Conservation (phyloP, 2,329 filamentous ascomycete species). For the Ceratocystis papillata region DNA sequence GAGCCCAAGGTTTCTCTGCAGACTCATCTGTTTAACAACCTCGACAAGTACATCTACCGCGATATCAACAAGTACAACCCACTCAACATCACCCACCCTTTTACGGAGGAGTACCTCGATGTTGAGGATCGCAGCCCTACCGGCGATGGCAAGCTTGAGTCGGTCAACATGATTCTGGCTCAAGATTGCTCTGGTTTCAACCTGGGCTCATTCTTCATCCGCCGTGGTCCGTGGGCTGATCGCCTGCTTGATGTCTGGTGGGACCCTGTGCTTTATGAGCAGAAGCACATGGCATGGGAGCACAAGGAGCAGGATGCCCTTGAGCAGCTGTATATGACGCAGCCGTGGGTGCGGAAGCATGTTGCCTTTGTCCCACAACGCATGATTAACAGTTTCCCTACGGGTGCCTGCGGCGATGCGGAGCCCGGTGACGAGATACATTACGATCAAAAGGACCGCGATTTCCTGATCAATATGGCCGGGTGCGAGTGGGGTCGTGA, state of each 20-base stretch:
- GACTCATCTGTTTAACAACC: slow-evolving; percentile 73
- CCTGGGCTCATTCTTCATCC: slow-evolving; percentile 86
- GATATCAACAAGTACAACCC: slow-evolving; percentile 97
- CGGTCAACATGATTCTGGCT: slow-evolving; percentile 76
- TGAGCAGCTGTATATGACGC: slow-evolving; percentile 79
- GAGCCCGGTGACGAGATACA: slow-evolving; percentile 68
- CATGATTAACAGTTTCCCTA: slow-evolving; percentile 87
- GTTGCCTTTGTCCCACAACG: slow-evolving; percentile 84
- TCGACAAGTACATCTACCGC: slow-evolving; percentile 67
- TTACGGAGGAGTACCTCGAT: slow-evolving; percentile 65
- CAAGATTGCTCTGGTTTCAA: slow-evolving; percentile 97
- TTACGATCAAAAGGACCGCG: slow-evolving; percentile 72
- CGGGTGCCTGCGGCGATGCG: slow-evolving; percentile 68
- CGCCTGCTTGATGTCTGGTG: slow-evolving; percentile 92
- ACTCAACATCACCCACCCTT: slow-evolving; percentile 80
- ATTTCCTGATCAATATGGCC: slow-evolving; percentile 97
- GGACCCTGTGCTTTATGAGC: slow-evolving; percentile 95
- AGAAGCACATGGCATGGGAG: slow-evolving; percentile 98
- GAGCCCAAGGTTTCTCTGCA: slow-evolving; percentile 86
- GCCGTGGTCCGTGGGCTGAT: slow-evolving; percentile 78
- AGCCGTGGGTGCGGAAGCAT: slow-evolving; percentile 85
- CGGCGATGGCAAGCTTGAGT: slow-evolving; percentile 66
- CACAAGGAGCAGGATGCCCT: slow-evolving; percentile 97
- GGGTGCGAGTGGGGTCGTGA: slow-evolving; percentile 94
- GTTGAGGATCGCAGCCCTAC: slow-evolving; percentile 56